Conservation (phyloP, 192 early-diverging fungal genomes). For the Backusella sp. region DNA sequence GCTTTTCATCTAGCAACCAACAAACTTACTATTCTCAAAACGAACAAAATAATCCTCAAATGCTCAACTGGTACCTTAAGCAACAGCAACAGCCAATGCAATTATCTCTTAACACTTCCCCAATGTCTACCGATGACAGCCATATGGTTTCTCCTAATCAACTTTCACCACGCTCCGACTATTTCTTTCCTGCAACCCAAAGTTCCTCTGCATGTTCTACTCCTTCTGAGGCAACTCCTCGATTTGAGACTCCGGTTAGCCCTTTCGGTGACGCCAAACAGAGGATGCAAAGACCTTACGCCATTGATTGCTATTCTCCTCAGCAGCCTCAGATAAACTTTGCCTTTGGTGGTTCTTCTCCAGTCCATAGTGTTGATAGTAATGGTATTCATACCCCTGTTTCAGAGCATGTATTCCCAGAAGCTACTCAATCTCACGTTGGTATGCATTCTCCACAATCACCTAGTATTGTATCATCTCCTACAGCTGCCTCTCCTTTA, state of each 20-base stretch:
- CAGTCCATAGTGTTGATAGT: neutral
- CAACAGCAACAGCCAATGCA: slow-evolving; percentile 10
- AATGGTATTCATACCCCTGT: neutral
- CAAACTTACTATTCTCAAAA: neutral
- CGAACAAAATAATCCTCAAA: neutral
- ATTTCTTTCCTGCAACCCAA: neutral
- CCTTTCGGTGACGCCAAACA: neutral
- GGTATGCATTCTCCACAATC: neutral
- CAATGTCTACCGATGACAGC: neutral
- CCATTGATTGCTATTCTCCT: neutral
- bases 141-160: neutral
- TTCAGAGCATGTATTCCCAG: neutral
- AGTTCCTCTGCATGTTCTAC: neutral
- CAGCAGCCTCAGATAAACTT: neutral
- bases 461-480: neutral
- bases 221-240: neutral
- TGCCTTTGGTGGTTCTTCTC: neutral
- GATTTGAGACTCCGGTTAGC: neutral
- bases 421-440: neutral
- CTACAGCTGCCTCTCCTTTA: neutral
- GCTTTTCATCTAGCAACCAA: neutral
- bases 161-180: neutral
- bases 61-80: neutral
- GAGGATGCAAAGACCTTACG: neutral
- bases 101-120: neutral